Base-by-base conservation (phyloP, 345 rosid genomes). In the Murraya koenigii region DNA sequence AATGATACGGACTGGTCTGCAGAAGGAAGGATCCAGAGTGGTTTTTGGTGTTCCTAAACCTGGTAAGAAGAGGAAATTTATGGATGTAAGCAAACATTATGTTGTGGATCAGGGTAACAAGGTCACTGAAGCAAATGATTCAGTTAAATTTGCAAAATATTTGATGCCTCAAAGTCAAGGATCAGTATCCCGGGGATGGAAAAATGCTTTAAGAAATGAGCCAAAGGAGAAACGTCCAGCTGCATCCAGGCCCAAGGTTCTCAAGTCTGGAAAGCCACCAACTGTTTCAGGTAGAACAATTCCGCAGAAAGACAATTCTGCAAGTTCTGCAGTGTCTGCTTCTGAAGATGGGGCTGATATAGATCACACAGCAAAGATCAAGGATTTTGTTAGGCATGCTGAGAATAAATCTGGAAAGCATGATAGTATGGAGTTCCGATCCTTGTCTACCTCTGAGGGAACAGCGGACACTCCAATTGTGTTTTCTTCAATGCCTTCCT, bases 71-170 rank as follows among this genome's bases (percentile, higher is more conserved):
- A 87, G 94, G 82, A 97, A 97, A 84, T 94, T 94, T 80, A 97
- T 97, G 98, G 98, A 97, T 55, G 99, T 97, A 64, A 94, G 99
- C 89, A 93, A 90, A 81, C 99, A 94, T 78, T 94, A 91, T 65
- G 87, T 86, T 82, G 89, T 88, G 56, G 92, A 85, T 81, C 79
- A 85, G 38, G 82, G 82, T 78, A 77, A 79, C 65, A 86, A 84
- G 85, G 80, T 74, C 36, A 82, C 77, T 32, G 91, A 88, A 77
- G 56, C 87, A 62, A 89, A 84, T 80, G 97, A 89, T 79, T 84
- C 94, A 1, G 81, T 80, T 36, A 94, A 91, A 85, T 86, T 88
- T 86, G 56, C 91, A 9, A 92, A 88, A 82, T 78, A 90, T 77
- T 73, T 86, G 75, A 90, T 87, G 85, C 92, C 97, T 83, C 97